Evolutionary conservation across 805 yeast genomes (phyloP).

Genomic region (Yamadazyma endophytica): DNA sequence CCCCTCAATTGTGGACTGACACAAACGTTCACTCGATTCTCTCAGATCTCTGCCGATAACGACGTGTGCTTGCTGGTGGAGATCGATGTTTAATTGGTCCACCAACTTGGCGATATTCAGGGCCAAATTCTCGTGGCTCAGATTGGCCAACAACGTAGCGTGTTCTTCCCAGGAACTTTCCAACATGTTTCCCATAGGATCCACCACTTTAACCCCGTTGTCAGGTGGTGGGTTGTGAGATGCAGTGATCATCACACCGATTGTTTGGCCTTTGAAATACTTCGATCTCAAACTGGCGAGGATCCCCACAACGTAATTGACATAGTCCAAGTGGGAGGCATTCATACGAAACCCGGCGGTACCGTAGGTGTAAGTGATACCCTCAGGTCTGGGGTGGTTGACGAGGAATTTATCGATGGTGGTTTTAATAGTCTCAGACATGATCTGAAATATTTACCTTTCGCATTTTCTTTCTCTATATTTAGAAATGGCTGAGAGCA

Average conservation of each 20-base stretch:
- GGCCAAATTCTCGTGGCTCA: slow-evolving; percentile 43
- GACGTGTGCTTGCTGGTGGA: slow-evolving; percentile 40
- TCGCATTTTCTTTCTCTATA: not conserved
- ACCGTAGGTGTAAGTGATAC: slow-evolving; percentile 54
- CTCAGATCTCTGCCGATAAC: slow-evolving; percentile 86
- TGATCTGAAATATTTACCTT: not conserved
- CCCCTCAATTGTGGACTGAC: slow-evolving; percentile 59
- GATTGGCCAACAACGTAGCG: slow-evolving; percentile 80
- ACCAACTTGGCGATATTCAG: slow-evolving; percentile 35
- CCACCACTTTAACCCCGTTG: slow-evolving; percentile 91
- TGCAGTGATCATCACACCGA: slow-evolving; percentile 97
- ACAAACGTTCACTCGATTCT: slow-evolving; percentile 69
- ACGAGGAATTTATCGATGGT: slow-evolving; percentile 4
- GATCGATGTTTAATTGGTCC: slow-evolving; percentile 42
- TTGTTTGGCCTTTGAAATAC: slow-evolving; percentile 56
- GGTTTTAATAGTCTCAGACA: not conserved
- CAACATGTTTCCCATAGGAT: slow-evolving; percentile 89
- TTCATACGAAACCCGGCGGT: slow-evolving; percentile 93
- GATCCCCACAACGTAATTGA: slow-evolving; percentile 78
- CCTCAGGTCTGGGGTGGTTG: slow-evolving; percentile 10
- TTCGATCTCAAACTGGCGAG: slow-evolving; percentile 83
- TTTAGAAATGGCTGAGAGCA: slow-evolving; percentile 9
- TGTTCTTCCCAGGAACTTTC: slow-evolving; percentile 76
- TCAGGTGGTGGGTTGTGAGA: slow-evolving; percentile 91
- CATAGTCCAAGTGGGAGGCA: slow-evolving; percentile 68